A percentile compares a stretch with the other conserved stretches of the same genome.
These are phyloP conservation scores for Lepidium africanum DNA, from an alignment of 345 rosid species.

Conservation along the genomic window DNA sequence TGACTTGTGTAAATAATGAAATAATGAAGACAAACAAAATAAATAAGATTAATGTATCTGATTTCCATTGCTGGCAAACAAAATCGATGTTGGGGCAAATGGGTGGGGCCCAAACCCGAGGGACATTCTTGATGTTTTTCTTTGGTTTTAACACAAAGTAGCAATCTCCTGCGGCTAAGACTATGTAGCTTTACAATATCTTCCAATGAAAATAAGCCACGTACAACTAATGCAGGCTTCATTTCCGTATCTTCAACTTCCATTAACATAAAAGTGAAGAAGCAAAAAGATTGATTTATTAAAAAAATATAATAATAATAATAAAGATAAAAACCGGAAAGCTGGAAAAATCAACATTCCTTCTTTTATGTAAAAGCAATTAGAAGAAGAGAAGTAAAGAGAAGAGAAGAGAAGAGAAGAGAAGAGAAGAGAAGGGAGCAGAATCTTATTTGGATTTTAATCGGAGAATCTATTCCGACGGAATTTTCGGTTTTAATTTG, in stretches of 20 bases:
- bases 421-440: neutral
- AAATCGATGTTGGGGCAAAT: neutral
- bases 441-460: neutral
- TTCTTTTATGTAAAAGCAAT: slow-evolving; percentile 7
- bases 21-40: no score
- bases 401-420: neutral
- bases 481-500: neutral
- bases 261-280: slow-evolving; percentile 3
- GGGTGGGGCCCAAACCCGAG: slow-evolving; percentile 10
- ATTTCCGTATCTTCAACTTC: neutral
- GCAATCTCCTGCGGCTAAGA: neutral
- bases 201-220: neutral
- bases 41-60: no score
- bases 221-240: neutral
- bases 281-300: neutral
- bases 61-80: neutral
- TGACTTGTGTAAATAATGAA: neutral
- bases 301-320: neutral
- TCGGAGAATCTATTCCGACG: neutral
- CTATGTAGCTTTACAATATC: neutral
- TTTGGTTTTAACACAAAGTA: neutral
- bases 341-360: slow-evolving; percentile 10
- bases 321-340: neutral
- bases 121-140: slow-evolving; percentile 12
- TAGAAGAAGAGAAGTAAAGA: slow-evolving; percentile 4